Conservation (phyloP, 352 stramenopile species). For the Phytophthora capsici region DNA sequence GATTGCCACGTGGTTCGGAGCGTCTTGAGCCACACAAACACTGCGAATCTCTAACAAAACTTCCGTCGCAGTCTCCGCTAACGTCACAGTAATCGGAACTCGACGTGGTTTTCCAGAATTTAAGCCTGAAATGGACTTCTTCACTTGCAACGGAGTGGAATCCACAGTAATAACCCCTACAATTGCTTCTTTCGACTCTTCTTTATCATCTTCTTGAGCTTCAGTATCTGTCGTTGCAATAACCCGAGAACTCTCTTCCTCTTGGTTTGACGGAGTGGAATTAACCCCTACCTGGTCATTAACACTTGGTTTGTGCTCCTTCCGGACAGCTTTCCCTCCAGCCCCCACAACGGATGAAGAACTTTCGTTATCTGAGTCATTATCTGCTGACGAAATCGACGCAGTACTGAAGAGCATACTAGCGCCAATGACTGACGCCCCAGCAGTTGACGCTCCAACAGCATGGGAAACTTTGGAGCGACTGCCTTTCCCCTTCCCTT, state of each 20-base stretch:
- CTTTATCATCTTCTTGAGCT: conserved; percentile 27
- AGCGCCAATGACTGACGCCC: conserved; percentile 47
- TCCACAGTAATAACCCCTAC: background rate
- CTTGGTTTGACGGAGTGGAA: conserved; percentile 24
- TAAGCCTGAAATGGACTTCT: conserved; percentile 14
- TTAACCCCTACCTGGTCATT: conserved; percentile 2
- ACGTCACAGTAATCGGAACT: conserved; percentile 49
- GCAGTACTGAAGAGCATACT: conserved; percentile 60
- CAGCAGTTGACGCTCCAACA: conserved; percentile 9
- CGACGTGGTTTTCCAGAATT: conserved; percentile 14
- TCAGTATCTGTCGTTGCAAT: background rate
- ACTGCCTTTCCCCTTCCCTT: conserved; percentile 34
- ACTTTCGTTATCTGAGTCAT: conserved; percentile 54
- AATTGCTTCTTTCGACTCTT: conserved; percentile 4
- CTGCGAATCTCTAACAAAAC: conserved; percentile 73
- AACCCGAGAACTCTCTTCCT: conserved; percentile 13
- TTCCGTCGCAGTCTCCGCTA: conserved; percentile 67
- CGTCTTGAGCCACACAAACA: conserved; percentile 70
- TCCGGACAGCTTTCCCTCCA: conserved; percentile 4
- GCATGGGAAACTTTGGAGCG: conserved; percentile 41
- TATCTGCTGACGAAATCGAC: conserved; percentile 64
- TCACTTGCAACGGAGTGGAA: background rate
- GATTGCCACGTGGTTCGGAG: conserved; percentile 49
- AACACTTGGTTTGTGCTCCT: conserved; percentile 19
- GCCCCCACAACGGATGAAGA: conserved; percentile 28